phyloP scores from a whole-genome alignment of 139 green algal genomes.

The Chlamydomonas schloesseri region DNA sequence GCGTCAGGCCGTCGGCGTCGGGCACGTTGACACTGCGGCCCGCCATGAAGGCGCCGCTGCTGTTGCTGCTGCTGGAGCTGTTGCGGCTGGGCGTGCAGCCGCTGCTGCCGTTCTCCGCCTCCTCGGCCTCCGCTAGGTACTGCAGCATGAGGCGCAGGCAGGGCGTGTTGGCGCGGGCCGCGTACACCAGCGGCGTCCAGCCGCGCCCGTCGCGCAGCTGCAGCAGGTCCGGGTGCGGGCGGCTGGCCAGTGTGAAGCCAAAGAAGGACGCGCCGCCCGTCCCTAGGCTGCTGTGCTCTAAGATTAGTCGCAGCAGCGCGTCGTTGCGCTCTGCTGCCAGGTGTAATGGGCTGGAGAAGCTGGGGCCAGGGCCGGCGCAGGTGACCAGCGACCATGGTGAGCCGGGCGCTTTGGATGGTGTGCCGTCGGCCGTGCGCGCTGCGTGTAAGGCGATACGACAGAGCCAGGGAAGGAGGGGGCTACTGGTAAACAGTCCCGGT shows the following conservation, averaged over 20 bases:
- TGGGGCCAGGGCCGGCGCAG: background rate
- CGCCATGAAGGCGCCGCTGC: background rate
- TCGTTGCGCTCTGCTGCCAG: constrained; percentile 16
- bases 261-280: background rate
- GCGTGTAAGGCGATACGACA: too few relatives aligned
- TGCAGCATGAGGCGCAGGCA: constrained; percentile 15
- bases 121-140: background rate
- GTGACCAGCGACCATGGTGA: constrained; percentile 24
- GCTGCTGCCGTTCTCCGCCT: background rate
- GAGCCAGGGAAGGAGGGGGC: too few relatives aligned
- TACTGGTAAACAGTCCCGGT: too few relatives aligned
- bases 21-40: background rate
- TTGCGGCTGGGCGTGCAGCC: background rate
- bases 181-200: constrained; percentile 31
- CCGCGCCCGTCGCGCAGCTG: constrained; percentile 8
- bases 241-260: constrained; percentile 8
- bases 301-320: background rate
- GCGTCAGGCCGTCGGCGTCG: background rate
- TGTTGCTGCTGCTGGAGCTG: background rate
- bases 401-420: background rate
- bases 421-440: background rate
- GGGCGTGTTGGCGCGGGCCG: background rate
- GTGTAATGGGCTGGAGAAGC: background rate
- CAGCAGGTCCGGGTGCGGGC: constrained; percentile 14
- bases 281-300: background rate